Conservation (phyloP, 192 early-diverging fungal species). For the Coemansia sp. region DNA sequence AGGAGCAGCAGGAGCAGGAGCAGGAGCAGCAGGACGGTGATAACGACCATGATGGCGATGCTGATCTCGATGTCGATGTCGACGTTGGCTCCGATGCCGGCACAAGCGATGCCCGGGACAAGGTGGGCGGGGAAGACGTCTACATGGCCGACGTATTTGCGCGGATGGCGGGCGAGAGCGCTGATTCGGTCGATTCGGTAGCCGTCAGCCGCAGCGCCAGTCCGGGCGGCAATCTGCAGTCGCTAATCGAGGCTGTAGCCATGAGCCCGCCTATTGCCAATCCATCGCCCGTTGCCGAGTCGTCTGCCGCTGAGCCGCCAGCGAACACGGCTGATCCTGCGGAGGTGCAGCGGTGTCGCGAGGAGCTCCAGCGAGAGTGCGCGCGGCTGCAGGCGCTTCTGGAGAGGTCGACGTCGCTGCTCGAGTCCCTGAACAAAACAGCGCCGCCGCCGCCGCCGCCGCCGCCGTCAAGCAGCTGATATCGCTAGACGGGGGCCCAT, state of each 20-base stretch:
- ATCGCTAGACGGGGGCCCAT: no score
- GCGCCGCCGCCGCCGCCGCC: background rate
- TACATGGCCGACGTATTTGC: background rate
- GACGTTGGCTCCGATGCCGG: no score
- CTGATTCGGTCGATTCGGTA: slow-evolving; percentile 3
- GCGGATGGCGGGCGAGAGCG: background rate
- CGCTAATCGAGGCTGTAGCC: slow-evolving; percentile 22
- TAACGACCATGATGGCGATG: background rate
- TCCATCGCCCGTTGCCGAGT: no score
- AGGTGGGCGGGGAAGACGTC: no score
- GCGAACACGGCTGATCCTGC: slow-evolving; percentile 9
- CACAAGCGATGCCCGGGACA: no score
- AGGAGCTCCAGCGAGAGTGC: slow-evolving; percentile 45
- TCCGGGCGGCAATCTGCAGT: slow-evolving; percentile 16
- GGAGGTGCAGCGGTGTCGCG: slow-evolving; percentile 32
- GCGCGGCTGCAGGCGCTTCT: slow-evolving; percentile 32
- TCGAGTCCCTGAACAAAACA: slow-evolving; percentile 31
- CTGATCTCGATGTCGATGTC: background rate
- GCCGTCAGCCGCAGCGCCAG: slow-evolving; percentile 17
- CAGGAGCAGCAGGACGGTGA: background rate
- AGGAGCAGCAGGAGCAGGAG: no score
- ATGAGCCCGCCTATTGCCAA: slow-evolving; percentile 22
- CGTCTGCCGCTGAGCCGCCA: background rate
- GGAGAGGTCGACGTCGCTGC: slow-evolving; percentile 35
- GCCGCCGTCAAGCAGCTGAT: background rate